Conservation (phyloP, 371 early-diverging fungal genomes). For the Actinomortierella ambigua region DNA sequence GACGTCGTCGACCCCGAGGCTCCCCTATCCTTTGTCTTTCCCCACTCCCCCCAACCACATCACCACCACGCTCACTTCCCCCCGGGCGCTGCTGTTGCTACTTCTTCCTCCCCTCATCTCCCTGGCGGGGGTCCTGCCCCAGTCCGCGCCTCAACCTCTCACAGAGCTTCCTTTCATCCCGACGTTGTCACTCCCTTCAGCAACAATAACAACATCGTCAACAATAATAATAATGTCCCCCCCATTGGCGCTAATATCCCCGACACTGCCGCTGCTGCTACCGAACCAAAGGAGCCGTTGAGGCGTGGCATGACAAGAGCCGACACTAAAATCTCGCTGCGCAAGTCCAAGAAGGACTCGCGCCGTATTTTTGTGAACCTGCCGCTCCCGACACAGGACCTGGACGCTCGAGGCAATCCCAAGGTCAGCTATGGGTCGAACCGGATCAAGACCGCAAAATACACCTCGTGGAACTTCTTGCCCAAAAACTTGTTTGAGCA, state of each 20-base stretch:
- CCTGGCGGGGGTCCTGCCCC: conserved; percentile 17
- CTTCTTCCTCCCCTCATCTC: not conserved
- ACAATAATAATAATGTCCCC: not conserved
- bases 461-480: conserved; percentile 82
- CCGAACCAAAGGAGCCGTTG: conserved; percentile 41
- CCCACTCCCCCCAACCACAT: not conserved
- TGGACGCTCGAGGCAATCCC: conserved; percentile 29
- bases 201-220: conserved; percentile 4
- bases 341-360: conserved; percentile 44
- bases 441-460: conserved; percentile 63
- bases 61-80: not conserved
- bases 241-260: too few species aligned
- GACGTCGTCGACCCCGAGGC: conserved; percentile 9
- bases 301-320: conserved; percentile 38
- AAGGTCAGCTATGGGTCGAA: conserved; percentile 56
- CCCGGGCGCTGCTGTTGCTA: not conserved
- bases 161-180: too few species aligned
- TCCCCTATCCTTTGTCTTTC: conserved; percentile 5
- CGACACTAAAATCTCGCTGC: conserved; percentile 43
- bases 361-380: conserved; percentile 37
- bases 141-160: too few species aligned
- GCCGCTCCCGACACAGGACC: conserved; percentile 36
- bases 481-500: conserved; percentile 91
- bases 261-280: conserved; percentile 15
- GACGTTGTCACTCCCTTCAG: not conserved